These are phyloP conservation scores for Pseudogymnoascus sp. DNA, from an alignment of 2,329 filamentous ascomycete genomes.

Conservation along the genomic window DNA sequence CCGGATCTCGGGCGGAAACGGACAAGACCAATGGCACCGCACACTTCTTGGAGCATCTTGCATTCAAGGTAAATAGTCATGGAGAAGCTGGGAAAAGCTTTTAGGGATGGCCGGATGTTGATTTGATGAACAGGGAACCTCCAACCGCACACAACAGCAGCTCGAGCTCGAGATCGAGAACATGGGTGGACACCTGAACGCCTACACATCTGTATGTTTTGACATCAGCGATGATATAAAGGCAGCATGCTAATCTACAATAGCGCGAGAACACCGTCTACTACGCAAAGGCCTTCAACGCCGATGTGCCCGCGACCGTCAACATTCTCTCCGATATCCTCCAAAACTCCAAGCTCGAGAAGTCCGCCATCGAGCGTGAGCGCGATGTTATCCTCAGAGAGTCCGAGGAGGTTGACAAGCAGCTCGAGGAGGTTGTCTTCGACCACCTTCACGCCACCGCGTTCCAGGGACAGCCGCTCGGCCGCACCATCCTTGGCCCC, in stretches of 20 bases:
- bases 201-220: conserved; percentile 87
- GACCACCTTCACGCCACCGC: conserved; percentile 98
- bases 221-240: neutral
- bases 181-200: conserved; percentile 98
- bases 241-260: conserved; percentile 11
- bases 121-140: conserved; percentile 60
- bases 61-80: conserved; percentile 75
- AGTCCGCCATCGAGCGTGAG: conserved; percentile 88
- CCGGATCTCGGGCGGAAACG: conserved; percentile 95
- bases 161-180: conserved; percentile 99
- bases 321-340: conserved; percentile 99
- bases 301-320: conserved; percentile 90
- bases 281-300: conserved; percentile 98
- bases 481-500: conserved; percentile 94
- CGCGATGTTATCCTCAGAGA: conserved; percentile 97
- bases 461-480: conserved; percentile 91
- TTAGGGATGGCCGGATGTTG: conserved; percentile 14
- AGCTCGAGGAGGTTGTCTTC: conserved; percentile 98
- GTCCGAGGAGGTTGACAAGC: conserved; percentile 99
- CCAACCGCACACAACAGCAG: conserved; percentile 91
- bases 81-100: neutral
- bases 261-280: conserved; percentile 99
- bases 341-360: conserved; percentile 97
- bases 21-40: conserved; percentile 98
- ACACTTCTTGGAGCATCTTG: conserved; percentile 98